Conservation (phyloP, 1,139 yeast genomes). For the Yamadazyma sp. region DNA sequence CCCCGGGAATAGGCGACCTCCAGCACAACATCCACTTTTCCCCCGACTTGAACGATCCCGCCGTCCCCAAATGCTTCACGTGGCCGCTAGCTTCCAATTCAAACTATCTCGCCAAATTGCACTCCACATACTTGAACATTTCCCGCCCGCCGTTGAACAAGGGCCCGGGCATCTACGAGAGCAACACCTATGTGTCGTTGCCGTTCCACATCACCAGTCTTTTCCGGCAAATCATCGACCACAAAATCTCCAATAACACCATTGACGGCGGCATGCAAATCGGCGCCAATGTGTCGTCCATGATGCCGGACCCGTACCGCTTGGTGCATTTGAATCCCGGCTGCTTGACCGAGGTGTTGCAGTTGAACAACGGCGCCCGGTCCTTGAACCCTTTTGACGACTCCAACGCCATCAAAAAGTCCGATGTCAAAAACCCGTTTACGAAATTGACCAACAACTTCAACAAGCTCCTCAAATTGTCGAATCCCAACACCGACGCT, state of each 20-base stretch:
- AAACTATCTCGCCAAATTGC: conserved; percentile 19
- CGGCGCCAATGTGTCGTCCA: conserved; percentile 56
- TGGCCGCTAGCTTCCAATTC: conserved; percentile 39
- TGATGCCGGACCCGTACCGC: conserved; percentile 52
- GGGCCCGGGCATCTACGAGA: conserved; percentile 27
- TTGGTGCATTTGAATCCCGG: conserved; percentile 57
- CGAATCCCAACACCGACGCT: conserved; percentile 4
- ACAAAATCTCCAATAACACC: conserved; percentile 26
- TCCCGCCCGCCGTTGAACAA: conserved; percentile 37
- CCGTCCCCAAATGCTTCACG: conserved; percentile 14
- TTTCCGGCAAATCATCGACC: conserved; percentile 27
- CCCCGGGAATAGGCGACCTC: conserved; percentile 37
- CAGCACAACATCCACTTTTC: conserved; percentile 37
- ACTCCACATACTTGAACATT: conserved; percentile 34
- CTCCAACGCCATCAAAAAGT: conserved; percentile 5
- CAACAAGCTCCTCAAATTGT: conserved; percentile 27
- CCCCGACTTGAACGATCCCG: conserved; percentile 16
- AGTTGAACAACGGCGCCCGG: conserved; percentile 15
- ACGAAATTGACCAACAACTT: conserved; percentile 34
- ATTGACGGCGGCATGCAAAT: conserved; percentile 52
- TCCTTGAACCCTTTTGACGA: conserved; percentile 8
- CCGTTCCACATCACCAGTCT: conserved; percentile 40
- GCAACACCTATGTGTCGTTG: conserved; percentile 43
- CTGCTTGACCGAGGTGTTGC: conserved; percentile 36
- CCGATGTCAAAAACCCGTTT: conserved; percentile 27